Conservation (phyloP, 805 yeast genomes). For the Candida namnaoensis region DNA sequence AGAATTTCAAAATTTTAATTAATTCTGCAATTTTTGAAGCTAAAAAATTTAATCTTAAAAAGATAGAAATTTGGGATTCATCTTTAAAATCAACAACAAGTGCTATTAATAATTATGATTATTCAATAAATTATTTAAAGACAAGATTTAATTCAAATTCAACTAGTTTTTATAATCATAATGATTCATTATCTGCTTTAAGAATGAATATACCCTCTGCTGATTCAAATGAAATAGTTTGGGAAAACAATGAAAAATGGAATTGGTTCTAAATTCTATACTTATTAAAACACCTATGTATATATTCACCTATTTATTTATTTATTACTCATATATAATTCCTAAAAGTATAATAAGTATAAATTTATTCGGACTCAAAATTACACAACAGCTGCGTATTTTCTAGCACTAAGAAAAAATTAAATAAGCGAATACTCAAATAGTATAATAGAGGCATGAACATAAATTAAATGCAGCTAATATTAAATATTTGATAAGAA, state of each 20-base stretch:
- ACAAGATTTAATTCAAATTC: not conserved
- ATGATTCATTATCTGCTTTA: constrained; percentile 31
- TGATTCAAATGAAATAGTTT: constrained; percentile 16
- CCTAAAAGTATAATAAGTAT: no score
- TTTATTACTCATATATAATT: no score
- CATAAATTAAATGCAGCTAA: no score
- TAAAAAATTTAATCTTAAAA: constrained; percentile 13
- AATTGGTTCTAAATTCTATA: constrained; percentile 31
- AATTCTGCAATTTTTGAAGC: constrained; percentile 26
- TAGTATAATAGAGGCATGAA: no score
- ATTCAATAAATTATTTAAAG: not conserved
- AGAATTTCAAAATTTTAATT: constrained; percentile 19
- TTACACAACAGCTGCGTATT: no score
- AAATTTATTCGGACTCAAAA: no score
- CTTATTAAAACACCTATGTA: no score
- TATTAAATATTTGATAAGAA: no score
- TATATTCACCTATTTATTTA: no score
- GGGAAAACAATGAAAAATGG: constrained; percentile 38
- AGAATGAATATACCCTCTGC: constrained; percentile 10
- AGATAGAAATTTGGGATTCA: constrained; percentile 31
- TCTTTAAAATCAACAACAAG: constrained; percentile 4
- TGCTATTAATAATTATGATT: constrained; percentile 10
- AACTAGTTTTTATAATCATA: constrained; percentile 2
- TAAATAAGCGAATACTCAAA: no score
- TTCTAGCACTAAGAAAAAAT: no score